Evolutionary conservation across 306 rosid genomes (phyloP).

Genomic region (Acacia crassicarpa): DNA sequence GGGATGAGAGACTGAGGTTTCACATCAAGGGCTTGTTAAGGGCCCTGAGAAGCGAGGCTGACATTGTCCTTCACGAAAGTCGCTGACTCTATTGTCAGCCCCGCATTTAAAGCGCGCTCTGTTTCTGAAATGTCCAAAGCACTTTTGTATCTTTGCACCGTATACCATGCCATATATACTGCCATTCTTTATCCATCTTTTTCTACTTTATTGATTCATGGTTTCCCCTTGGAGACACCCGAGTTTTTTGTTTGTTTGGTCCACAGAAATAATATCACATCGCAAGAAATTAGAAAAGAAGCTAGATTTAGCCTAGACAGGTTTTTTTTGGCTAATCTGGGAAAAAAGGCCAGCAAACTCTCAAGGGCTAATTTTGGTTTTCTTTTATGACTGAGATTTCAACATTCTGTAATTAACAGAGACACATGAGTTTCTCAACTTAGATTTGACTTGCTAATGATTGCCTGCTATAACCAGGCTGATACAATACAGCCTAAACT

Average conservation of each 20-base stretch:
- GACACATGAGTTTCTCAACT: not conserved
- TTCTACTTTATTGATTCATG: not conserved
- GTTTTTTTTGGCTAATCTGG: not conserved
- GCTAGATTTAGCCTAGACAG: constrained; percentile 4
- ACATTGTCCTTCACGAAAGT: constrained; percentile 52
- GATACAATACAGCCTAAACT: not conserved
- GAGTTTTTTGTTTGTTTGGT: not conserved
- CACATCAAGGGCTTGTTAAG: constrained; percentile 47
- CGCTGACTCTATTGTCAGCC: constrained; percentile 50
- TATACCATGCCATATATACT: not conserved
- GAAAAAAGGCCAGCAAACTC: not conserved
- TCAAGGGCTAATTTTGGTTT: not conserved
- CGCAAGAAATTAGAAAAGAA: not conserved
- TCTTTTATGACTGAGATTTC: not conserved
- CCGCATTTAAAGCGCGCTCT: constrained; percentile 49
- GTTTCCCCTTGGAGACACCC: not conserved
- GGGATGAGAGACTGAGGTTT: constrained; percentile 45
- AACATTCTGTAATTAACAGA: not conserved
- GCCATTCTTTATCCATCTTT: constrained; percentile 1
- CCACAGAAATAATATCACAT: not conserved
- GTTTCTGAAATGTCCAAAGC: constrained; percentile 9
- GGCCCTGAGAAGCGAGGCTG: constrained; percentile 35
- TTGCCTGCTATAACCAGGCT: not conserved
- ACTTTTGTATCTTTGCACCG: not conserved
- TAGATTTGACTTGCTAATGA: constrained; percentile 14